A percentile compares a stretch with the other conserved stretches of the same genome.
These are phyloP conservation scores for Ustulina deusta DNA, from an alignment of 2,329 filamentous ascomycete species.

Conservation along the genomic window DNA sequence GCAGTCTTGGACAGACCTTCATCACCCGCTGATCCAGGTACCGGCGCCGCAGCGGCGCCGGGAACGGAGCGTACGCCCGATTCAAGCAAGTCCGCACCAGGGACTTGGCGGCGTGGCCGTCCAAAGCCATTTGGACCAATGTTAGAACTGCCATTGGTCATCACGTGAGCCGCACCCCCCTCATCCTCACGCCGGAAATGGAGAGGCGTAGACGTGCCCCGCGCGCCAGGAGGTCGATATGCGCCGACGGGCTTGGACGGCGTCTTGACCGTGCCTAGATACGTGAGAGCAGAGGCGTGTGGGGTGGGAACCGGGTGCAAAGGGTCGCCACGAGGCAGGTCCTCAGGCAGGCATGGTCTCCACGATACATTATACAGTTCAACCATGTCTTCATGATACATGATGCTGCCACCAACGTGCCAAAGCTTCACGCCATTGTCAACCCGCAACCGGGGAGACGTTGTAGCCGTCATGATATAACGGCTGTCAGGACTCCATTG, in stretches of 20 bases:
- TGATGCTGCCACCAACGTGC: constrained; percentile 87
- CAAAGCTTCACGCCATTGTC: constrained; percentile 97
- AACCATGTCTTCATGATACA: constrained; percentile 96
- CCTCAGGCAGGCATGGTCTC: constrained; percentile 78
- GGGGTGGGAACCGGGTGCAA: constrained; percentile 79
- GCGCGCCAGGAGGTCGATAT: constrained; percentile 93
- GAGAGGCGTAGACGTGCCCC: constrained; percentile 87
- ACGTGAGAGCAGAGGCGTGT: constrained; percentile 84
- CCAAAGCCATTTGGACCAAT: constrained; percentile 84
- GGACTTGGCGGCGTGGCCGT: constrained; percentile 79
- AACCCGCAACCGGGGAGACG: constrained; percentile 91
- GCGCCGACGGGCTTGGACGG: constrained; percentile 97
- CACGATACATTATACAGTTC: constrained; percentile 93
- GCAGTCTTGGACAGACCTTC: constrained; percentile 85
- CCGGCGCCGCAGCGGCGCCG: constrained; percentile 75
- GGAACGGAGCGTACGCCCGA: constrained; percentile 72
- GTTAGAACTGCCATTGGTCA: constrained; percentile 81
- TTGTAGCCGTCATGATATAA: constrained; percentile 97
- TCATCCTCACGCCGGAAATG: constrained; percentile 99
- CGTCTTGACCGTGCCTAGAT: constrained; percentile 88
- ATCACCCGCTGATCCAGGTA: constrained; percentile 71
- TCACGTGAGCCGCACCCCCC: constrained; percentile 87
- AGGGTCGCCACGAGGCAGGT: constrained; percentile 74
- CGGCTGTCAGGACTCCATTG: constrained; percentile 97
- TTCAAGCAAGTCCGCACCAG: constrained; percentile 78